phyloP scores from a whole-genome alignment of 805 yeast genomes.

The Lipomyces yamanashiensis region DNA sequence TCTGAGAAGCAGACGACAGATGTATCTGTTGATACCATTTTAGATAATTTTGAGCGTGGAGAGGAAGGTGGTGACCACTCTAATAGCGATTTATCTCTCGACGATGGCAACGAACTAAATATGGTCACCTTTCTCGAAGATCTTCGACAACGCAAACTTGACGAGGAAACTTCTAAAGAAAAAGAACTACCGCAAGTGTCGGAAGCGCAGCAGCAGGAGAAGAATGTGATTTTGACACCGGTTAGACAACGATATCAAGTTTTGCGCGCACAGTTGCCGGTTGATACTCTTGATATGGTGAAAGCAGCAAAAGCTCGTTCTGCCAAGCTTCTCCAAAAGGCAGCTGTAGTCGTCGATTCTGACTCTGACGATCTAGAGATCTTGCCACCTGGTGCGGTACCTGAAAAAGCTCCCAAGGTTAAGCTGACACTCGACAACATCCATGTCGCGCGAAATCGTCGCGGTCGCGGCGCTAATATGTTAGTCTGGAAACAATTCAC shows the following conservation, averaged over 20 bases:
- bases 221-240: background rate
- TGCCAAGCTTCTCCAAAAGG: slow-evolving; percentile 1
- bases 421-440: slow-evolving; percentile 20
- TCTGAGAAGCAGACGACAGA: background rate
- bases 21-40: background rate
- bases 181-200: background rate
- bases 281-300: slow-evolving; percentile 13
- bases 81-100: background rate
- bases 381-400: slow-evolving; percentile 12
- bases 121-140: background rate
- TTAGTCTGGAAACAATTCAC: slow-evolving; percentile 12
- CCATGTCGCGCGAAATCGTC: background rate
- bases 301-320: slow-evolving; percentile 13
- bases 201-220: background rate
- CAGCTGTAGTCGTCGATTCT: background rate
- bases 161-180: background rate
- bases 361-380: slow-evolving; percentile 21
- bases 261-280: slow-evolving; percentile 10
- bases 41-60: background rate
- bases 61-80: background rate
- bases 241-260: background rate
- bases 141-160: background rate
- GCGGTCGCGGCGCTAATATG: background rate
- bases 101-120: background rate
- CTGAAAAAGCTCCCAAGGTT: background rate